Evolutionary conservation across 768 basidiomycete species (phyloP).

Genomic region (Epithele typhae): DNA sequence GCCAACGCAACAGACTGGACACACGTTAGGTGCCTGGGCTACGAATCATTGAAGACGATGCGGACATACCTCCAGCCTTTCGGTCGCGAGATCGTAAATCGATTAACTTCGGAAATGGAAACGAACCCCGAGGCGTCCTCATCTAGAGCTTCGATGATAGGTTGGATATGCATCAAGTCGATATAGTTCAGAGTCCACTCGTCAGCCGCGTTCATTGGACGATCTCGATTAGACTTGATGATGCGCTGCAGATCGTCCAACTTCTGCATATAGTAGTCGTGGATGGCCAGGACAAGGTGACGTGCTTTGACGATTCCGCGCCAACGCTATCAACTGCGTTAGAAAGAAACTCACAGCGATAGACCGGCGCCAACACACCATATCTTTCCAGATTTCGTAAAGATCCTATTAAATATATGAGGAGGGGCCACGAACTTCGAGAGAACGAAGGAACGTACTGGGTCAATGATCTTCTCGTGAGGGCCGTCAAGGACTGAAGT

Average conservation of each 20-base stretch:
- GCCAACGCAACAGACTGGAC: conserved; percentile 24
- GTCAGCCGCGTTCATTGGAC: too few species aligned
- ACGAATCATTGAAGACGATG: too few species aligned
- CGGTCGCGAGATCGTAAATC: conserved; percentile 24
- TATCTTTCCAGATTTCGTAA: conserved; percentile 45
- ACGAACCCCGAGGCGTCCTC: conserved; percentile 34
- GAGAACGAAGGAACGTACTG: conserved; percentile 18
- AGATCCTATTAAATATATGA: conserved; percentile 33
- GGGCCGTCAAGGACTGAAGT: conserved; percentile 34
- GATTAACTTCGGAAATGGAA: conserved; percentile 28
- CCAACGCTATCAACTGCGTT: not conserved
- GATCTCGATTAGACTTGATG: too few species aligned
- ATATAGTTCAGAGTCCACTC: too few species aligned
- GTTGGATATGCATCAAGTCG: conserved; percentile 8
- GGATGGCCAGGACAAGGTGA: too few species aligned
- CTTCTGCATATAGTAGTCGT: too few species aligned
- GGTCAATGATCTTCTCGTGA: conserved; percentile 40
- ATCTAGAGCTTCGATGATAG: conserved; percentile 34
- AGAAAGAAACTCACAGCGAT: too few species aligned
- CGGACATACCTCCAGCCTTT: conserved; percentile 26
- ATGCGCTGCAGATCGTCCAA: too few species aligned
- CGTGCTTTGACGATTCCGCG: conserved; percentile 5
- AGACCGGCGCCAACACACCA: conserved; percentile 29
- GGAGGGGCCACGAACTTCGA: not conserved
- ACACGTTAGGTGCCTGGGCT: too few species aligned